A percentile compares a stretch with the other conserved stretches of the same genome.
phyloP scores from a whole-genome alignment of 2,329 filamentous ascomycete genomes.

The Diaporthe humulicola region DNA sequence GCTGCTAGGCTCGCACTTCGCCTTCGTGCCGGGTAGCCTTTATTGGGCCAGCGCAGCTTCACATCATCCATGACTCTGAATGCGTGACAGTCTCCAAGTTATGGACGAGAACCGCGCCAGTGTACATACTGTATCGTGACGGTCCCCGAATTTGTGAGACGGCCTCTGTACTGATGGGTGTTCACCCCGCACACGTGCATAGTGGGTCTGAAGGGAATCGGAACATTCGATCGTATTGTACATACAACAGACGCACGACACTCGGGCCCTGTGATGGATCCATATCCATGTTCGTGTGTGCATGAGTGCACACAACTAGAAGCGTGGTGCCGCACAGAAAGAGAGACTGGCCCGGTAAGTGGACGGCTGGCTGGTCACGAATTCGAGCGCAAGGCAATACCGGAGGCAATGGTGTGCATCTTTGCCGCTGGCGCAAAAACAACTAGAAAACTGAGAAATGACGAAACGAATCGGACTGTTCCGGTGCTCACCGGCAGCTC shows the following conservation, averaged over 20 bases:
- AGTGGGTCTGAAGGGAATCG: not conserved
- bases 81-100: not conserved
- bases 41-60: not conserved
- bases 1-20: not conserved
- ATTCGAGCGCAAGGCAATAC: not conserved
- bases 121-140: not conserved
- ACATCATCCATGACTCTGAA: not conserved
- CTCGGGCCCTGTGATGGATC: slow-evolving; percentile 8
- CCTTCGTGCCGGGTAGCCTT: not conserved
- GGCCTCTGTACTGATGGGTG: not conserved
- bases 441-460: slow-evolving; percentile 1
- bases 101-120: not conserved
- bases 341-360: not conserved
- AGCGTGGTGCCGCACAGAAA: slow-evolving; percentile 12
- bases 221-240: slow-evolving; percentile 11
- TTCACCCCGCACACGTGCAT: not conserved
- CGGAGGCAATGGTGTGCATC: not conserved
- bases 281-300: not conserved
- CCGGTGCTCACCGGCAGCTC: not conserved
- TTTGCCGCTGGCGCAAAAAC: not conserved
- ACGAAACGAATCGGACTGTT: slow-evolving; percentile 10
- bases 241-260: not conserved
- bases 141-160: not conserved
- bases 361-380: not conserved
- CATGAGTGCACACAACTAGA: slow-evolving; percentile 5